Evolutionary conservation across 768 basidiomycete species (phyloP).

Genomic region (Suillus variegatus): DNA sequence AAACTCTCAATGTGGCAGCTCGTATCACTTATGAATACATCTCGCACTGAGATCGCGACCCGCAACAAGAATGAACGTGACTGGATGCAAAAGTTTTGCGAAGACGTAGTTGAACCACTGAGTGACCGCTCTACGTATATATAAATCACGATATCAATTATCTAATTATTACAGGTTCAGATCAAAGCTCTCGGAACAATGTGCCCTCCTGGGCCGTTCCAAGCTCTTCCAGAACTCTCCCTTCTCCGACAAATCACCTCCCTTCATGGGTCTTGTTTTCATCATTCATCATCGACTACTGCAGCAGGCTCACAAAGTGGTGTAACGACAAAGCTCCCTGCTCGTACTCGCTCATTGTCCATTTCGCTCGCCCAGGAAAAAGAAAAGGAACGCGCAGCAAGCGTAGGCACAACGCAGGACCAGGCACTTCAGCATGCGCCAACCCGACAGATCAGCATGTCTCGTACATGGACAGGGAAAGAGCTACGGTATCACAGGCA

Average conservation of each 20-base stretch:
- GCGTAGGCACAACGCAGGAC: conserved; percentile 33
- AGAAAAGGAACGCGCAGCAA: conserved; percentile 36
- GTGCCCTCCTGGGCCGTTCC: conserved; percentile 56
- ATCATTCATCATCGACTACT: conserved; percentile 26
- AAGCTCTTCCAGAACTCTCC: conserved; percentile 71
- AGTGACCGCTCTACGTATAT: conserved; percentile 21
- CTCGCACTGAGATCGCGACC: conserved; percentile 19
- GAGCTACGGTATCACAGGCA: conserved; percentile 18
- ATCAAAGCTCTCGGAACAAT: conserved; percentile 49
- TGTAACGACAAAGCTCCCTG: conserved; percentile 31
- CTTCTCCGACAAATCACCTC: conserved; percentile 47
- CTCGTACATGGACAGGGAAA: conserved; percentile 61
- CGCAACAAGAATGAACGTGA: conserved; percentile 43
- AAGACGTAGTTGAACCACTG: conserved; percentile 62
- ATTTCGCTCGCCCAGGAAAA: conserved; percentile 70
- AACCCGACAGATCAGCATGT: conserved; percentile 80
- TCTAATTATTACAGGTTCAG: conserved; percentile 50
- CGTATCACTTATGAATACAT: conserved; percentile 39
- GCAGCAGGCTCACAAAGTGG: neutral
- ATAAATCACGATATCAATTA: conserved; percentile 5
- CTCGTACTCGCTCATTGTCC: conserved; percentile 64
- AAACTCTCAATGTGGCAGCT: conserved; percentile 81
- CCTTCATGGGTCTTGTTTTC: conserved; percentile 14
- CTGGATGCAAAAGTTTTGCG: conserved; percentile 76
- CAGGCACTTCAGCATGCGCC: conserved; percentile 52